Evolutionary conservation across 768 basidiomycete species (phyloP), one percentile per base, ranked within the genome.

Genomic region (Amanita rubescens): DNA sequence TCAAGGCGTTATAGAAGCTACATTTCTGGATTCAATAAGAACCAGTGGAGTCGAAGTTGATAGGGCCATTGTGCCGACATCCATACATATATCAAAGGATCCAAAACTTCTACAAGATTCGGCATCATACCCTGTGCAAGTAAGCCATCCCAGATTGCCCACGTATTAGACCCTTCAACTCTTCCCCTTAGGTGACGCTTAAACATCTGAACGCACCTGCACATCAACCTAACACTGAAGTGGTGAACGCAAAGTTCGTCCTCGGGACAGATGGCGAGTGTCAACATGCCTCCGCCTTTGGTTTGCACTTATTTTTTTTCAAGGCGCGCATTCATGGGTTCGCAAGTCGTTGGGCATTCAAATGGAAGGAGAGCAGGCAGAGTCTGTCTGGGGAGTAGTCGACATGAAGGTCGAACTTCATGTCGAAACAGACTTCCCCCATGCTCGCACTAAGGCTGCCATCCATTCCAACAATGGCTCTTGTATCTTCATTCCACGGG

Each of bases 321-420:
- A 55, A 87, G 85, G 87, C 5, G 88, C 87, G 0, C 88, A 90
- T 67, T 90, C 87, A 10, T 90, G 88, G 87, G 86, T 91, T 20
- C 78, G 90, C 20, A 88, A 87, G 55, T 51, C 67, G 0, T 70
- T 88, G 6, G 72, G 74, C 8, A 83, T 91, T 48, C 62, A 68
- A 3, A 85, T 91, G 86, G 80, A 88, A 55, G 90, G 90, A 6
- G 87, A 90, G 63, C 83, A 87, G 56, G 76, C 72, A 68, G 83
- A 90, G 49, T 85, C 78, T 54, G 75, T 91, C 17, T 93, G 90
- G 90, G 90, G 90, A 2, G 90, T 92, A 2, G 67, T 90, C 17
- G 90, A 90, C 65, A 70, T 80, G 44, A n/a, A n/a, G n/a, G n/a
- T n/a, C n/a, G 60, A 79, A 22, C 84, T 84, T 0, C 75, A 81